phyloP scores from a whole-genome alignment of 139 green algal genomes.

The Closterium sp. region DNA sequence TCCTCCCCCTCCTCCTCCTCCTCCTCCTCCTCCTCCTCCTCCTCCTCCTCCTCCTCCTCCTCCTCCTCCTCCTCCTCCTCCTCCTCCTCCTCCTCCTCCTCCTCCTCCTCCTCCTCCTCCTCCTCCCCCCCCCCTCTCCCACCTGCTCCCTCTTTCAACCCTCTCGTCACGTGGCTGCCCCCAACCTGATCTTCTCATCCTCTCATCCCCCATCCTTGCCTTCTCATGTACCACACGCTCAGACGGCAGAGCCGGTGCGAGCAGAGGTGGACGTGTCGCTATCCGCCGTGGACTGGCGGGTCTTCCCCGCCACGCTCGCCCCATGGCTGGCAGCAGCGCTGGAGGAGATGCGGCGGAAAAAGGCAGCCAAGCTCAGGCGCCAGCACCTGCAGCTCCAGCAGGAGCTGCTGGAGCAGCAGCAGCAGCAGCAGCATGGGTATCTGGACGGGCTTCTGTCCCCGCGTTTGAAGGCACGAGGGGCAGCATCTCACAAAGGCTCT shows the following conservation, averaged over 20 bases:
- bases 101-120: too few species aligned
- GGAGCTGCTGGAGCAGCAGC: neutral
- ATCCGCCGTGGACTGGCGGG: neutral
- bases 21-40: neutral
- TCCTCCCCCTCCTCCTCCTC: too few species aligned
- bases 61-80: neutral
- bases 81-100: too few species aligned
- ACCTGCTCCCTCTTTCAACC: too few species aligned
- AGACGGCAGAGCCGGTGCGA: neutral
- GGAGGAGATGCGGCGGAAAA: constrained; percentile 6
- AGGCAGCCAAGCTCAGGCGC: neutral
- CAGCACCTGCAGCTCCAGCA: neutral
- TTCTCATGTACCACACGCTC: too few species aligned
- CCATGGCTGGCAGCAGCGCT: neutral
- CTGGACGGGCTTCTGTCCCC: neutral
- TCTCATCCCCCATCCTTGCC: too few species aligned
- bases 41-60: too few species aligned
- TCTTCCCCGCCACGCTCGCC: neutral
- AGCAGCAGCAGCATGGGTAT: neutral
- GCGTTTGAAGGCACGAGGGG: neutral
- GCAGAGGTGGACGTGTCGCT: neutral
- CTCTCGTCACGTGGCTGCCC: neutral
- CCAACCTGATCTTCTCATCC: neutral
- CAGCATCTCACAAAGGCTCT: neutral
- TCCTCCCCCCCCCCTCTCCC: too few species aligned